Evolutionary conservation across 2,329 filamentous ascomycete species (phyloP).

Genomic region (Penicillium sp.): DNA sequence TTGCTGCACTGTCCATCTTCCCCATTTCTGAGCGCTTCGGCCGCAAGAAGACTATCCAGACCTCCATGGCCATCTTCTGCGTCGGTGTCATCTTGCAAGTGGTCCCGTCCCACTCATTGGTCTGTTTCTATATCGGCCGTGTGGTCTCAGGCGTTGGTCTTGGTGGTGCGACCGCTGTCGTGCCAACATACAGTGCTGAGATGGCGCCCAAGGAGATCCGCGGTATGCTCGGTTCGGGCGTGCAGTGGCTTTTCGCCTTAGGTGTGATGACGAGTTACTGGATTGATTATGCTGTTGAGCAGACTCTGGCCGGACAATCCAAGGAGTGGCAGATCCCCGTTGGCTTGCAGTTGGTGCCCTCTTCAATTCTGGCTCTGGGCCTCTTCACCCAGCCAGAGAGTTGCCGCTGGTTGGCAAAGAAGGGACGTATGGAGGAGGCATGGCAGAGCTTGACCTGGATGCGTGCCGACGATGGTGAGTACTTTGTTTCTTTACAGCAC

Average conservation of each 20-base stretch:
- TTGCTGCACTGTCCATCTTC: conserved; percentile 52
- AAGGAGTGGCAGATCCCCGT: conserved; percentile 55
- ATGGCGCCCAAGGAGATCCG: conserved; percentile 47
- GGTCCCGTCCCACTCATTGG: conserved; percentile 48
- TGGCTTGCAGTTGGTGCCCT: conserved; percentile 51
- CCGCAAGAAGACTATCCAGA: conserved; percentile 47
- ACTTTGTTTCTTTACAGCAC: background rate
- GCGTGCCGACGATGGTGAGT: conserved; percentile 36
- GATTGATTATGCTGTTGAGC: conserved; percentile 52
- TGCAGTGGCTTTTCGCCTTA: conserved; percentile 40
- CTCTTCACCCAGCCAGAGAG: conserved; percentile 53
- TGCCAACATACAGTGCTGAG: conserved; percentile 44
- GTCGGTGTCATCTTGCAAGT: conserved; percentile 48
- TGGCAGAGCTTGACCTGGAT: conserved; percentile 52
- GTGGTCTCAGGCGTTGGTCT: conserved; percentile 50
- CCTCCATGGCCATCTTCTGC: conserved; percentile 44
- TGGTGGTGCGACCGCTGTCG: conserved; percentile 45
- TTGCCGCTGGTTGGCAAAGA: conserved; percentile 51
- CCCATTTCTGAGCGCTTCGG: conserved; percentile 49
- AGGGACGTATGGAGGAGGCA: conserved; percentile 50
- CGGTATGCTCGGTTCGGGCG: conserved; percentile 39
- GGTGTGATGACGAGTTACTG: conserved; percentile 42
- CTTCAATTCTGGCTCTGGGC: conserved; percentile 49
- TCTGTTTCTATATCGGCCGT: conserved; percentile 49
- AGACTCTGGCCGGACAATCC: conserved; percentile 40